These are phyloP conservation scores for Phycomyces blakesleeanus DNA, from an alignment of 192 early-diverging fungal species.

Conservation along the genomic window DNA sequence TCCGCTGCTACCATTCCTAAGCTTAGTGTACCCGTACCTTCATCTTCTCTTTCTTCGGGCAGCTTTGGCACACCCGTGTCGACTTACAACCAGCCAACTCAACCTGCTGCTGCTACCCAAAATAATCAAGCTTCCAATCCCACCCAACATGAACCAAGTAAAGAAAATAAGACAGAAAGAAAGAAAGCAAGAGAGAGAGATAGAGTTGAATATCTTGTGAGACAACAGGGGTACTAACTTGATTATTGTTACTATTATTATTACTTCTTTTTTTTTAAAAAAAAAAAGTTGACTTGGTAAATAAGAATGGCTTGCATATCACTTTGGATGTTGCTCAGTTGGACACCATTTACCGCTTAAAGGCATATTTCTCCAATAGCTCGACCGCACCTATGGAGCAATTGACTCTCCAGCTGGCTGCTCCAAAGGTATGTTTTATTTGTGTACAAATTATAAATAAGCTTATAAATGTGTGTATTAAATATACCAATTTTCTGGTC, in stretches of 20 bases:
- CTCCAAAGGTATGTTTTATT: conserved; percentile 38
- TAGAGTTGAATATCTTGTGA: too few relatives aligned
- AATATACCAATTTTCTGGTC: too few relatives aligned
- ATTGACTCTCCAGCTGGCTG: conserved; percentile 41
- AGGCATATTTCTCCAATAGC: conserved; percentile 45
- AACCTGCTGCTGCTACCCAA: background rate
- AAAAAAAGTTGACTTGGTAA: conserved; percentile 37
- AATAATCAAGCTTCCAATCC: background rate
- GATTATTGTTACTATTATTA: too few relatives aligned
- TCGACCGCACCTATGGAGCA: conserved; percentile 39
- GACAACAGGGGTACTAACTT: too few relatives aligned
- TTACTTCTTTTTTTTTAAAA: too few relatives aligned
- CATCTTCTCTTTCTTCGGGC: conserved; percentile 1
- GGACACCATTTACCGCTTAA: conserved; percentile 22
- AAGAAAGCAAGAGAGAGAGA: too few relatives aligned
- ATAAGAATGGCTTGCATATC: conserved; percentile 48
- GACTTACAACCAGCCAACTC: background rate
- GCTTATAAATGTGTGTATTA: background rate
- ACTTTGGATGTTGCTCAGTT: conserved; percentile 30
- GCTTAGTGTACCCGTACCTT: background rate
- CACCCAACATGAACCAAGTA: conserved; percentile 8
- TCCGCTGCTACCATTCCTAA: background rate
- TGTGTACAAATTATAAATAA: background rate
- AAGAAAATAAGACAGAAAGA: background rate
- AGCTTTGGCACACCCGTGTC: conserved; percentile 6